Evolutionary conservation across 805 yeast species (phyloP), one percentile per base, ranked within the genome.

Genomic region (Nakazawaea holstii): DNA sequence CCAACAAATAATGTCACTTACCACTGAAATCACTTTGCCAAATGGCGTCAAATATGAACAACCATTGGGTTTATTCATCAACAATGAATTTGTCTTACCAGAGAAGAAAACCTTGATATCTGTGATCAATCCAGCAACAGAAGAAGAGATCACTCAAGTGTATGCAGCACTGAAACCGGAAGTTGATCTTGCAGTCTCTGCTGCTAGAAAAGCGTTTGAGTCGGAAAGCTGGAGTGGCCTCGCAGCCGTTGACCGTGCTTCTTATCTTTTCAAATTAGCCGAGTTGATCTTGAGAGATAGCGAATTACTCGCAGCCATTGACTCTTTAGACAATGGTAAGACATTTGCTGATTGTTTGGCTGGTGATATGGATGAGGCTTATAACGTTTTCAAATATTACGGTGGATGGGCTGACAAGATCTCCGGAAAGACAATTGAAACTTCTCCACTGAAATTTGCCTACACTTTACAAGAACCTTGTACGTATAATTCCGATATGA

Each of bases 351-450:
- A 65, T 29, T 72, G 73, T 56, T 72, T 79, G 14, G 58, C 64
- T 17, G 70, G 63, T 31, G 88, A 82, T 53, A 65, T 82, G 38
- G 74, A 68, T 15, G 81, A 77, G 49, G 67, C 77, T 42, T 66
- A 77, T 40, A 73, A 62, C 42, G 76, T 77, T 27, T 72, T 81
- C 68, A 77, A 79, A 58, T 83, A 82, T 61, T 76, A 79, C 55
- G 91, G 87, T 31, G 94, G 94, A 27, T 84, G 82, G 79, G 82
- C 88, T 49, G 94, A 86, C 67, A 86, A 87, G 68, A 67, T 78
- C 52, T 69, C 69, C 41, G 94, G 94, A n/a, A 73, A 77, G 51
- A 73, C 80, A 32, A 73, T 82, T 53, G 78, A 79, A 55, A 75
- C 77, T 26, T 73, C 71, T 24, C 68, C 69, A 32, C 69, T 72